These are phyloP conservation scores for Arxiozyma heterogenica DNA, from an alignment of 1,139 yeast species.

Conservation along the genomic window DNA sequence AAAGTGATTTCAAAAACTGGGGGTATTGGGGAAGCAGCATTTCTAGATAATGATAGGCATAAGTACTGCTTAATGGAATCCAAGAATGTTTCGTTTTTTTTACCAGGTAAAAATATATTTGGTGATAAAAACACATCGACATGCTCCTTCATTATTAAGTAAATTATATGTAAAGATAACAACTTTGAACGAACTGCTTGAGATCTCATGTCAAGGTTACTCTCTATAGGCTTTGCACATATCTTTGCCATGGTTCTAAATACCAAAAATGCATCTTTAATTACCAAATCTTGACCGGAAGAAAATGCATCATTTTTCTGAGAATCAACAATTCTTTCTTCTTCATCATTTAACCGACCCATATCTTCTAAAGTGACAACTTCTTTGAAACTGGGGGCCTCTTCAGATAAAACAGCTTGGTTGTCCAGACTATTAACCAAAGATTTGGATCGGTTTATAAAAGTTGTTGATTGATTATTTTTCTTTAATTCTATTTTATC, in stretches of 20 bases:
- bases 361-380: conserved; percentile 51
- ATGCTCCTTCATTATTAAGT: conserved; percentile 76
- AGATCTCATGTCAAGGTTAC: conserved; percentile 77
- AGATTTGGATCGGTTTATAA: conserved; percentile 2
- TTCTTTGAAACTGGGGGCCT: neutral
- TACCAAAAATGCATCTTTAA: conserved; percentile 86
- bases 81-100: conserved; percentile 56
- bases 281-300: conserved; percentile 56
- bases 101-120: conserved; percentile 50
- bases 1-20: conserved; percentile 88
- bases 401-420: neutral
- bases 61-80: conserved; percentile 79
- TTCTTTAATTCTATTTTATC: conserved; percentile 46
- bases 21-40: conserved; percentile 86
- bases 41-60: conserved; percentile 74
- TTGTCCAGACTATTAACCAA: neutral
- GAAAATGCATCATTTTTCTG: conserved; percentile 23
- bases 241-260: conserved; percentile 92
- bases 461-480: conserved; percentile 4
- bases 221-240: conserved; percentile 71
- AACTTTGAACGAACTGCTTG: conserved; percentile 88
- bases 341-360: conserved; percentile 49
- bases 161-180: conserved; percentile 78
- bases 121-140: conserved; percentile 70
- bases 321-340: conserved; percentile 46